Base-by-base conservation (phyloP, 306 rosid genomes). In the Begonia loranthoides region DNA sequence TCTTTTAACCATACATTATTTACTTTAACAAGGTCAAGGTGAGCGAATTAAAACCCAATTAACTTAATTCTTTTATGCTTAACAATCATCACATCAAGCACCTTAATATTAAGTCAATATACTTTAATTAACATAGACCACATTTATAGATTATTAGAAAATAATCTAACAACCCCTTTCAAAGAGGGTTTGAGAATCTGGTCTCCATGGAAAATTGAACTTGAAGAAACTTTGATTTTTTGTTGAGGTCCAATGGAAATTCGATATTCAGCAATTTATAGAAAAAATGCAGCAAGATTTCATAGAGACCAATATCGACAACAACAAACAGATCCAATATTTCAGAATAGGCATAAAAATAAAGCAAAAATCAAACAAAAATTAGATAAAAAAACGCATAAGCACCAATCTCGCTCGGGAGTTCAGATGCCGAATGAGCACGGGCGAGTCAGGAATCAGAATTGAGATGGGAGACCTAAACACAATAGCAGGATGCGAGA, bases 371-470 rank as follows among this genome's bases (percentile, higher is more conserved):
- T 43, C n/a, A 43, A 43, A 10, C 47, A 43, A 9, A 43, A 12
- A 11, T n/a, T 3, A 10, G 47, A 11, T 43, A 9, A 41, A 12
- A 41, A 41, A 41, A 41, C 1, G 1, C 45, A 41, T 1, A 9
- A 41, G 13, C 45, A 41, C 10, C 45, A 41, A 87, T 95, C 95
- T 78, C 40, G 82, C 77, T 51, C 70, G 59, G 22, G 88, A 76
- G 9, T 71, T 80, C 49, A 90, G 60, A 65, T 90, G 99, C 57
- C 62, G 53, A 41, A 90, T 77, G 10, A 78, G 55, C 3, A 48
- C 51, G 9, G 68, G 34, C 7, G 3, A 0, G 5, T 64, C 51
- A 0, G 68, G 53, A 44, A 80, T 36, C 56, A 86, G 55, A 49
- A 41, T 55, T 0, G 83, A 67, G 33, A 86, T 8, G 1, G 88